These are phyloP conservation scores for Penicillium ochrochloron DNA, from an alignment of 495 filamentous ascomycete species.

Conservation along the genomic window DNA sequence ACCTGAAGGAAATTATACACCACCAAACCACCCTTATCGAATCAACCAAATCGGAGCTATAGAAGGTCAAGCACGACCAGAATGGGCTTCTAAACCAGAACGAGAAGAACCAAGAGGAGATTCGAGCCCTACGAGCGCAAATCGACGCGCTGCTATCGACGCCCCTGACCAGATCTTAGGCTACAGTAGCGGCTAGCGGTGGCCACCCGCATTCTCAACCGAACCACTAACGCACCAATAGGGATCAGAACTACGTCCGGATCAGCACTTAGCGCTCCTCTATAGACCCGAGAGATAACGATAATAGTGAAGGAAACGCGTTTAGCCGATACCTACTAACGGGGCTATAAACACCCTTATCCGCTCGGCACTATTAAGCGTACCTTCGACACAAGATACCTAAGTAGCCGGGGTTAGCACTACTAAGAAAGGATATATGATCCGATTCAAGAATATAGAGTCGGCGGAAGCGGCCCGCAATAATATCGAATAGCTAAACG, in stretches of 20 bases:
- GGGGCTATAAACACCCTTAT: slow-evolving; percentile 21
- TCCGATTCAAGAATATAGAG: slow-evolving; percentile 28
- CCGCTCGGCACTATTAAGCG: slow-evolving; percentile 19
- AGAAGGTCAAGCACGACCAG: slow-evolving; percentile 11
- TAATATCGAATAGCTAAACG: slow-evolving; percentile 19
- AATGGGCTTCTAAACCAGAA: slow-evolving; percentile 12
- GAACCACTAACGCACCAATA: background rate
- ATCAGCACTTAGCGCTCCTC: slow-evolving; percentile 1
- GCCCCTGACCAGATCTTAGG: slow-evolving; percentile 9
- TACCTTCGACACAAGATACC: slow-evolving; percentile 20
- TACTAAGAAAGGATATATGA: slow-evolving; percentile 28
- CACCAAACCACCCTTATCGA: background rate
- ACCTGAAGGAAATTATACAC: background rate
- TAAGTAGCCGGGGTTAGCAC: slow-evolving; percentile 27
- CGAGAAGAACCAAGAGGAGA: slow-evolving; percentile 13
- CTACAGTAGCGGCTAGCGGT: background rate
- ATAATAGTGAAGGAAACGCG: slow-evolving; percentile 10
- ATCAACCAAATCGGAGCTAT: background rate
- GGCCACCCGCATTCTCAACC: background rate
- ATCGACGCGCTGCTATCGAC: background rate
- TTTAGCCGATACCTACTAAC: slow-evolving; percentile 29
- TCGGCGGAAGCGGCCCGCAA: slow-evolving; percentile 22
- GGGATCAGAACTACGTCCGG: background rate
- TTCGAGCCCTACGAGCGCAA: background rate
- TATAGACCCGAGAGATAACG: background rate